Conservation (phyloP, 768 basidiomycete genomes). For the Chlorophyllum brunneum region DNA sequence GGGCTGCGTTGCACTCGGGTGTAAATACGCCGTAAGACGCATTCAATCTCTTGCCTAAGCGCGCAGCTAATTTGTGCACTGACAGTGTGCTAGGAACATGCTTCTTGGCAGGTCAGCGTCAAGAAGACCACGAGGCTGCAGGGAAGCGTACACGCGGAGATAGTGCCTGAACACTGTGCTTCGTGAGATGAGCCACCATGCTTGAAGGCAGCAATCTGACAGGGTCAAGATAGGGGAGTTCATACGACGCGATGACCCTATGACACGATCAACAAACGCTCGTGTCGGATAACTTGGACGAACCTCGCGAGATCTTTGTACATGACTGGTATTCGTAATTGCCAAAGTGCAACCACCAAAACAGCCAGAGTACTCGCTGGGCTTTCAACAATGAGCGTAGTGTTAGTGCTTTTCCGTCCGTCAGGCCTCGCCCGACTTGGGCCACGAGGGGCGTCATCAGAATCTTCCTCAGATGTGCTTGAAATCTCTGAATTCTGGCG, state of each 20-base stretch:
- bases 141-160: constrained; percentile 60
- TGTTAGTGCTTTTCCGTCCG: constrained; percentile 21
- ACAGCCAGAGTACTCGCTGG: constrained; percentile 56
- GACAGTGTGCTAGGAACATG: constrained; percentile 53
- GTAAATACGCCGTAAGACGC: constrained; percentile 52
- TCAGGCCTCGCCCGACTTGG: constrained; percentile 27
- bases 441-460: background rate
- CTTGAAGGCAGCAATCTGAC: constrained; percentile 54
- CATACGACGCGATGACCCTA: constrained; percentile 72
- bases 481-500: constrained; percentile 16
- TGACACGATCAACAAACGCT: constrained; percentile 4
- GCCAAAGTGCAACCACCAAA: constrained; percentile 76
- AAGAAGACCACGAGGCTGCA: background rate
- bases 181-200: constrained; percentile 70
- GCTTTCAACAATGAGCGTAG: constrained; percentile 28
- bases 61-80: constrained; percentile 59
- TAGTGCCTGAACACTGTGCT: constrained; percentile 60
- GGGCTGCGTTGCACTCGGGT: constrained; percentile 74
- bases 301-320: constrained; percentile 75
- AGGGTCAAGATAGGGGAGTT: constrained; percentile 79
- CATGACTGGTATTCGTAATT: constrained; percentile 69
- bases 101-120: constrained; percentile 33
- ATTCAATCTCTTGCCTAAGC: constrained; percentile 56
- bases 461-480: constrained; percentile 19
- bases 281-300: constrained; percentile 19